Evolutionary conservation across 2,329 filamentous ascomycete genomes (phyloP), one percentile per base, ranked within the genome.

Genomic region (Chaetomiaceae sp.): DNA sequence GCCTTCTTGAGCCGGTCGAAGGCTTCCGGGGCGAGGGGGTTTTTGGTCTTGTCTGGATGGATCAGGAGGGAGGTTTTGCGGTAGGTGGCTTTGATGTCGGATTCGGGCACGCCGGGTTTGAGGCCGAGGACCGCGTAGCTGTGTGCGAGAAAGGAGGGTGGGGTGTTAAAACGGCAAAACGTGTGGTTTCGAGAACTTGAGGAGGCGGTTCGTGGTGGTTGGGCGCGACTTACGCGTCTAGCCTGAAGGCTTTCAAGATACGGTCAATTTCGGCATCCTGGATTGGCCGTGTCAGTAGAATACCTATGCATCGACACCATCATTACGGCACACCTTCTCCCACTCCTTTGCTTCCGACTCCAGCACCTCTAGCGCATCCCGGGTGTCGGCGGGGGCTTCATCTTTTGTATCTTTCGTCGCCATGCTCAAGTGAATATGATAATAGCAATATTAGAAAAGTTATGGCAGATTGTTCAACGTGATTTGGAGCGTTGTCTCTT

Each of bases 61-160:
- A 99, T 97, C 44, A 99, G 84, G 53, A 99, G 85, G n/a, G 94
- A 99, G 72, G 96, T 97, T 65, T 90, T 91, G 76, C 94, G 91
- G 75, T 97, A 99, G 61, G 82, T 82, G 62, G 86, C 77, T 73
- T 96, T 97, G 77, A 99, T 97, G 73, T 97, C 94, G 55, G 89
- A 91, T 64, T 97, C 92, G 51, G 94, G 84, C 18, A 97, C 90
- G 67, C 94, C 94, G 3, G 94, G 94, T 69, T 96, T 90, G 41
- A 99, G 87, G 70, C 95, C 94, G 41, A 99, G 85, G 44, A 99
- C 90, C 46, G 92, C 89, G 70, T 99, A 99, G 62, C 85, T 89
- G 18, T 20, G 20, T 14, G 36, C 42, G 23, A 3, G 25, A 5
- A 43, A 18, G 30, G 27, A 21, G 27, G 25, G 20, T 18, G 20